Evolutionary conservation across 352 stramenopile species (phyloP), one percentile per base, ranked within the genome.

Genomic region (Globisporangium alternatum): DNA sequence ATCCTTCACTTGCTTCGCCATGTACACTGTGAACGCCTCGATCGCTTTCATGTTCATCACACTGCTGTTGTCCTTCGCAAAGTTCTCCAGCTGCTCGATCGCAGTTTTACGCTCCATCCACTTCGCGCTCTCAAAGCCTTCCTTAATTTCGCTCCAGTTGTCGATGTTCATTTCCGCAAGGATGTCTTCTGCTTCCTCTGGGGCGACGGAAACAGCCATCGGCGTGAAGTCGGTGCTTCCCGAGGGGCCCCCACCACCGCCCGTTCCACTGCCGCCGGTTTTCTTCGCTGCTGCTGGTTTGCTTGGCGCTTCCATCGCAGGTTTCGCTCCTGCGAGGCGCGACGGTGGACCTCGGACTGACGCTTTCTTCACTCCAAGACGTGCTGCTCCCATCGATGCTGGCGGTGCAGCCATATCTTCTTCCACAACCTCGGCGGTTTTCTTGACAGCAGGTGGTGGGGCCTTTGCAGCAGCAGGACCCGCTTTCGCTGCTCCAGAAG

Each of bases 31-130:
- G 43, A 96, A 70, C 8, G 86, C 84, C 58, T 96, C 88, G 45
- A 93, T 86, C 15, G 86, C 70, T 31, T 72, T 69, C 60, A 86
- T 76, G 17, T 33, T 87, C 81, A 95, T 86, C 53, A 62, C 63
- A 17, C 58, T 71, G 1, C 77, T 75, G 17, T 91, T 82, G 13
- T 72, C 54, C 48, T 74, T 81, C 1, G 80, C 78, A 44, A 80
- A 89, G 28, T 74, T 74, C 59, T 95, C 83, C 9, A 96, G 56
- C 21, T 55, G 58, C 57, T 96, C 86, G 57, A 94, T 89, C 19
- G 84, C 81, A 53, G 47, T 71, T 72, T 94, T 96, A 3, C 88
- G 81, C 31, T 94, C 86, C 64, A 86, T 87, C 88, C 88, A 96
- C 56, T 95, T 94, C 9, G 77, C 56, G 43, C 86, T 95, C 1